phyloP scores from a whole-genome alignment of 192 early-diverging fungal species.

The Backusella morwellensis region DNA sequence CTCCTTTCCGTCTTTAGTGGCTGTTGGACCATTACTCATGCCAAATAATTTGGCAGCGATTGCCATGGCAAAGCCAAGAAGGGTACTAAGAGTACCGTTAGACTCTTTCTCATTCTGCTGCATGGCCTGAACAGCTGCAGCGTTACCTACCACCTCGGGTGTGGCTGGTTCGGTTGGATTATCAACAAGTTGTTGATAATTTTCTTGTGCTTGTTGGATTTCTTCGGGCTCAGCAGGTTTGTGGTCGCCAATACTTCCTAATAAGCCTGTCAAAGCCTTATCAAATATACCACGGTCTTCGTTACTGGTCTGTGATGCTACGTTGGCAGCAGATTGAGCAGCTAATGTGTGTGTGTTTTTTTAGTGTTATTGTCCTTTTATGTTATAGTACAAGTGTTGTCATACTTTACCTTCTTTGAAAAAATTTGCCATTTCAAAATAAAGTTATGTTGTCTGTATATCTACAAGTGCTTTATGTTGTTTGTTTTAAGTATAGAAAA shows the following conservation, averaged over 20 bases:
- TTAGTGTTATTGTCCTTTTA: neutral
- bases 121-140: constrained; percentile 36
- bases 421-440: neutral
- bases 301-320: constrained; percentile 4
- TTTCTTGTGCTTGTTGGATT: constrained; percentile 11
- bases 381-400: neutral
- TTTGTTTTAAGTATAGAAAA: neutral
- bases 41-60: constrained; percentile 30
- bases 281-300: constrained; percentile 18
- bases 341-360: neutral
- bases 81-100: constrained; percentile 5
- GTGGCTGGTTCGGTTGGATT: constrained; percentile 9
- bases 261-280: constrained; percentile 6
- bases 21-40: neutral
- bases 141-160: constrained; percentile 24
- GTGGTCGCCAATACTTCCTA: constrained; percentile 2
- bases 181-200: constrained; percentile 19
- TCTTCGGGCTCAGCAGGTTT: constrained; percentile 19
- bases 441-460: neutral
- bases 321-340: neutral
- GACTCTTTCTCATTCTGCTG: constrained; percentile 6
- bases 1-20: constrained; percentile 13
- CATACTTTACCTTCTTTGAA: neutral
- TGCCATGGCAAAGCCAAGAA: constrained; percentile 34
- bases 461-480: neutral